These are phyloP conservation scores for Arachis monticola DNA, from an alignment of 331 rosid genomes.

Conservation along the genomic window DNA sequence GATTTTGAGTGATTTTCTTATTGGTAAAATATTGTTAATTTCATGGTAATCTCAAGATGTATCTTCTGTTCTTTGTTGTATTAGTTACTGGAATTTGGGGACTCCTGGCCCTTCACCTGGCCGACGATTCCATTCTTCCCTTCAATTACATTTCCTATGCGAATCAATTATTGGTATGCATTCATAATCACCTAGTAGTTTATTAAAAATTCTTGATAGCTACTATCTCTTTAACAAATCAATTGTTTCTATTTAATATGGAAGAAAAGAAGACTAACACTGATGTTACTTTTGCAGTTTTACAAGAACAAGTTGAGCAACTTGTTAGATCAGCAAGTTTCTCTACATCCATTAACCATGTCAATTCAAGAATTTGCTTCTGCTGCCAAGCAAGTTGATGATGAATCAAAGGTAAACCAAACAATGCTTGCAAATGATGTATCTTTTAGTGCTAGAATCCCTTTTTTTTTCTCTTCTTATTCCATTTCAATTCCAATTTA, in stretches of 20 bases:
- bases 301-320: constrained; percentile 58
- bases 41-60: neutral
- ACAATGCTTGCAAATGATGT: neutral
- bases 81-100: constrained; percentile 94
- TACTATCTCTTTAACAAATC: constrained; percentile 3
- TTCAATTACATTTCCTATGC: constrained; percentile 73
- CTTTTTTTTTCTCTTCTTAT: neutral
- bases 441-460: neutral
- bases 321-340: constrained; percentile 51
- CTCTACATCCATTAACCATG: constrained; percentile 56
- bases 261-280: constrained; percentile 11
- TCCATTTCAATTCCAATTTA: neutral
- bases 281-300: constrained; percentile 36
- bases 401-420: constrained; percentile 61
- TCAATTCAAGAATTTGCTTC: constrained; percentile 72
- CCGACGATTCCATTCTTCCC: constrained; percentile 82
- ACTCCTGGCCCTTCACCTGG: constrained; percentile 83
- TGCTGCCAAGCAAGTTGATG: constrained; percentile 68
- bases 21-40: constrained; percentile 19
- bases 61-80: constrained; percentile 14
- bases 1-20: neutral
- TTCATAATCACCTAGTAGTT: constrained; percentile 22
- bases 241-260: constrained; percentile 13
- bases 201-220: constrained; percentile 4
- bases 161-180: constrained; percentile 73